A percentile compares a stretch with the other conserved stretches of the same genome.
phyloP scores from a whole-genome alignment of 2,329 filamentous ascomycete species.

The Alternaria triticimaculans region DNA sequence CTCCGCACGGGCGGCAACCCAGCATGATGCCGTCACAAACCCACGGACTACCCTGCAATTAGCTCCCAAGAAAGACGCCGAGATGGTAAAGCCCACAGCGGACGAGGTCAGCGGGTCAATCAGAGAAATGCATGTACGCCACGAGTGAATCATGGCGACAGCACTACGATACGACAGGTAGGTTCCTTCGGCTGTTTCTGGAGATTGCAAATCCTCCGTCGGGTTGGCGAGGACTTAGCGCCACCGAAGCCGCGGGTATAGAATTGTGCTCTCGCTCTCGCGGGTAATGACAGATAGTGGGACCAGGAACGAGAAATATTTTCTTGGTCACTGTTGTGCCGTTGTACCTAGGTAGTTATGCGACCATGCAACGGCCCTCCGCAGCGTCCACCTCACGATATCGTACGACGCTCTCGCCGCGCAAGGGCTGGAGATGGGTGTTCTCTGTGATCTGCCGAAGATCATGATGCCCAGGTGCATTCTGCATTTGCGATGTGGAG shows the following conservation, averaged over 20 bases:
- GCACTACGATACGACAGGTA: slow-evolving; percentile 12
- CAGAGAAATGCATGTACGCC: slow-evolving; percentile 2
- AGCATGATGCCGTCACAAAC: slow-evolving; percentile 8
- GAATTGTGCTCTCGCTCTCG: neutral
- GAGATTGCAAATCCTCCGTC: slow-evolving; percentile 15
- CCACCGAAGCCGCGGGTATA: slow-evolving; percentile 7
- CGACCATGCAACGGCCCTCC: neutral
- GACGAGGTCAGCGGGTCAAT: slow-evolving; percentile 10
- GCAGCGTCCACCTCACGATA: neutral
- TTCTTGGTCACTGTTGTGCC: neutral
- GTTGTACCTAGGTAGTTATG: neutral
- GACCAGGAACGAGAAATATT: neutral
- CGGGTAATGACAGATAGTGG: slow-evolving; percentile 2
- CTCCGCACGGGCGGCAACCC: slow-evolving; percentile 4
- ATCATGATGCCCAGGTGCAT: neutral
- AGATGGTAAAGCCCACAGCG: neutral
- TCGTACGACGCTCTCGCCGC: neutral
- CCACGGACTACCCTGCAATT: neutral
- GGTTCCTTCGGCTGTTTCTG: slow-evolving; percentile 7
- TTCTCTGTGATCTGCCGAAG: neutral
- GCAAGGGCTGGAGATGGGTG: neutral
- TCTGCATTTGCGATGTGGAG: neutral
- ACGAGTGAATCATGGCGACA: slow-evolving; percentile 2
- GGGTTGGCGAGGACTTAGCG: slow-evolving; percentile 6
- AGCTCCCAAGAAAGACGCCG: neutral